Evolutionary conservation across 768 basidiomycete species (phyloP).

Genomic region (Agrocybe praecox): DNA sequence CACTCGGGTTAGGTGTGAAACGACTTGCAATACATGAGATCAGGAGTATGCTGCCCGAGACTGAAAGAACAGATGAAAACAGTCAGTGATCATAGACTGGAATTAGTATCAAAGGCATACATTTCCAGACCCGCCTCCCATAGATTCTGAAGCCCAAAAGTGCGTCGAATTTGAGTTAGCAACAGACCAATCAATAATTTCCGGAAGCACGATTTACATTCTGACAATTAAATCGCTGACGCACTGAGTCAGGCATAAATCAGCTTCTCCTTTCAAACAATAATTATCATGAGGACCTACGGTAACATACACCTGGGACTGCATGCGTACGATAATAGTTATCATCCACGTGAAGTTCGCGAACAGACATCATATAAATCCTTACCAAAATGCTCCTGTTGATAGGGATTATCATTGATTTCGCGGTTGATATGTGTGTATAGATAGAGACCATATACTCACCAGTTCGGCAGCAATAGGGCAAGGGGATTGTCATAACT

Average conservation of each 20-base stretch:
- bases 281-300: conserved; percentile 14
- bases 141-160: conserved; percentile 13
- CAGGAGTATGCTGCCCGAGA: neutral
- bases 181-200: neutral
- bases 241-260: conserved; percentile 14
- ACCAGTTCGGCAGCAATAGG: conserved; percentile 6
- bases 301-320: conserved; percentile 26
- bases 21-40: neutral
- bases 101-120: neutral
- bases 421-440: neutral
- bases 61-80: neutral
- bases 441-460: neutral
- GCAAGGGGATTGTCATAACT: conserved; percentile 3
- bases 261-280: neutral
- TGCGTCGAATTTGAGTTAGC: neutral
- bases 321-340: neutral
- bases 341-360: neutral
- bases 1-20: neutral
- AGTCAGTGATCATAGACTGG: neutral
- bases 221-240: conserved; percentile 32
- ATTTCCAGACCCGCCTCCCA: conserved; percentile 13
- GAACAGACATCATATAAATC: neutral
- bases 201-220: conserved; percentile 20
- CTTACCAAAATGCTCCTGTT: conserved; percentile 29
- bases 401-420: neutral